A percentile compares a stretch with the other conserved stretches of the same genome.
phyloP scores from a whole-genome alignment of 345 rosid species.

The Sisymbrium irio region DNA sequence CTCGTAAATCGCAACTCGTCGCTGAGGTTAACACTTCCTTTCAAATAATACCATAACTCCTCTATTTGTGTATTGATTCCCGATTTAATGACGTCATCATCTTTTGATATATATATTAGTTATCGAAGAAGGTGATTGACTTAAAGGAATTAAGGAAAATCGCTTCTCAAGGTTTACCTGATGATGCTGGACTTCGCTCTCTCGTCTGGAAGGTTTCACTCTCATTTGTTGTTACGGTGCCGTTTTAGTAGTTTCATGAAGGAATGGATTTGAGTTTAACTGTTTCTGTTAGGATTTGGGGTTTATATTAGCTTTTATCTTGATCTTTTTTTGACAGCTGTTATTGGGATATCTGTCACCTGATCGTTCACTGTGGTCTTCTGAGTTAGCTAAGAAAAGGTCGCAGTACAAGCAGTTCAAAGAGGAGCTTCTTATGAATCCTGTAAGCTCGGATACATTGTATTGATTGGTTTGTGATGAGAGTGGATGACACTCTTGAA shows the following conservation, averaged over 20 bases:
- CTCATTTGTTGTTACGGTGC: neutral
- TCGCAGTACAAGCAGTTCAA: slow-evolving; percentile 86
- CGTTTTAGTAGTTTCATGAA: neutral
- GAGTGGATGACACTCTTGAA: neutral
- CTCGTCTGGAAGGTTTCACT: slow-evolving; percentile 77
- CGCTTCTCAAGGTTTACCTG: slow-evolving; percentile 83
- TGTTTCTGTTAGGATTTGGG: neutral
- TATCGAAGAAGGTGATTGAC: slow-evolving; percentile 82
- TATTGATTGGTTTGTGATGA: neutral
- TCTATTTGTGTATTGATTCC: neutral
- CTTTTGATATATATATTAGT: slow-evolving; percentile 32
- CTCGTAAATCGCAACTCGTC: slow-evolving; percentile 73
- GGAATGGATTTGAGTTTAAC: neutral
- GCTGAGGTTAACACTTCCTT: slow-evolving; percentile 58
- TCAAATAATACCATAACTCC: neutral
- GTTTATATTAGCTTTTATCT: neutral
- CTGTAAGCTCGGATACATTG: slow-evolving; percentile 48
- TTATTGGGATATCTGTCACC: slow-evolving; percentile 78
- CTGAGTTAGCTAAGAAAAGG: slow-evolving; percentile 84
- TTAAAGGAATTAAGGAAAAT: slow-evolving; percentile 73
- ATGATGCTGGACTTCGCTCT: slow-evolving; percentile 81
- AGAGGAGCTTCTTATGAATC: slow-evolving; percentile 90
- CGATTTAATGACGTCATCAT: neutral
- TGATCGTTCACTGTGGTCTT: slow-evolving; percentile 75
- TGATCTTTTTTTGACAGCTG: slow-evolving; percentile 55